Evolutionary conservation across 192 early-diverging fungal genomes (phyloP).

Genomic region (Chytriomyces confervae): DNA sequence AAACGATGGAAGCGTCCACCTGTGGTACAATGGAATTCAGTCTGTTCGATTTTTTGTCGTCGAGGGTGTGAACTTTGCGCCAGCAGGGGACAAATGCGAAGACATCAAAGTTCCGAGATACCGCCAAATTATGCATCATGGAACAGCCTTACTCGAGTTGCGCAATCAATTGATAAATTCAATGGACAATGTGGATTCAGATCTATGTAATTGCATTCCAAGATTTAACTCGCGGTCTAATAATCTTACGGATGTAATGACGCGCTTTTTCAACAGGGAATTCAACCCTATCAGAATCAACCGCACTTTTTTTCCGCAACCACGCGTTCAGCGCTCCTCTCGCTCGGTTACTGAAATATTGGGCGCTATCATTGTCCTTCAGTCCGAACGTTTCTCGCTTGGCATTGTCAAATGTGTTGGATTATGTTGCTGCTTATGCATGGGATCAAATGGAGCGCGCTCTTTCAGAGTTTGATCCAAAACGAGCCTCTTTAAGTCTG

Average conservation of each 20-base stretch:
- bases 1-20: neutral
- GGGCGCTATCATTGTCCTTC: neutral
- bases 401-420: neutral
- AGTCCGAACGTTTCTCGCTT: neutral
- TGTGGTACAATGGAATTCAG: slow-evolving; percentile 4
- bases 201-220: neutral
- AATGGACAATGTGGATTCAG: neutral
- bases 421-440: neutral
- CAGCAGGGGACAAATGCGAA: neutral
- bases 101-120: neutral
- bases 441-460: neutral
- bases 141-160: neutral
- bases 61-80: slow-evolving; percentile 1
- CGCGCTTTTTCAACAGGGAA: neutral
- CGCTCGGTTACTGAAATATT: neutral
- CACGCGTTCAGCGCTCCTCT: neutral
- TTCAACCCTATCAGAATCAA: neutral
- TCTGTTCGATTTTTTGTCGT: neutral
- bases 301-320: neutral
- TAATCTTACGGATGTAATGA: neutral
- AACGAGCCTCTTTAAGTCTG: neutral
- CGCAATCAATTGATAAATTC: neutral
- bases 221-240: neutral
- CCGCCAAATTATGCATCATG: neutral
- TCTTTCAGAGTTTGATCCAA: neutral